Percentiles rank a stretch among this genome's conserved stretches.
These are phyloP conservation scores for Alternaria brassicicola DNA, from an alignment of 2,329 filamentous ascomycete genomes.

Conservation along the genomic window DNA sequence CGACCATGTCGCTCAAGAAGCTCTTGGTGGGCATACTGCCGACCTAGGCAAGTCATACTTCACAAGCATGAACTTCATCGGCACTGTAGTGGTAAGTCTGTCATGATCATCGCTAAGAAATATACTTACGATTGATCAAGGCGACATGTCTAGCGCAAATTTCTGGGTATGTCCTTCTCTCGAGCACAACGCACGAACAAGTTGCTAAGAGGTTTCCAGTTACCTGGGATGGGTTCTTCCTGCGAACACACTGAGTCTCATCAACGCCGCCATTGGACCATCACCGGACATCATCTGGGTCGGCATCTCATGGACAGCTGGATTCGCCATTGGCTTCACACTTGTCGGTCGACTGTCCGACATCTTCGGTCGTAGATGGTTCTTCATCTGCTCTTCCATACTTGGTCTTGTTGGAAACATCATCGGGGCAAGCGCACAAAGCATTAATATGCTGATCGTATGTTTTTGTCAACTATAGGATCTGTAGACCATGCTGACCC, in stretches of 20 bases:
- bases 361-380: slow-evolving; percentile 47
- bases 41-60: slow-evolving; percentile 38
- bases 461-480: neutral
- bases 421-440: slow-evolving; percentile 46
- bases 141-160: slow-evolving; percentile 42
- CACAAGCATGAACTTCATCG: slow-evolving; percentile 34
- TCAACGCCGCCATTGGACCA: slow-evolving; percentile 49
- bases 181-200: neutral
- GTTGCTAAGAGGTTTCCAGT: neutral
- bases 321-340: slow-evolving; percentile 46
- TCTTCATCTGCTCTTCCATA: slow-evolving; percentile 45
- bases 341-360: slow-evolving; percentile 48
- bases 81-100: slow-evolving; percentile 38
- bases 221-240: slow-evolving; percentile 43
- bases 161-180: slow-evolving; percentile 16
- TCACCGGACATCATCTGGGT: slow-evolving; percentile 49
- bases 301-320: slow-evolving; percentile 43
- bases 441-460: slow-evolving; percentile 41
- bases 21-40: slow-evolving; percentile 33
- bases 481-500: slow-evolving; percentile 3
- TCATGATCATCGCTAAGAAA: too few species aligned
- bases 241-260: slow-evolving; percentile 37
- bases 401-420: slow-evolving; percentile 45
- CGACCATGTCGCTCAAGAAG: slow-evolving; percentile 38
- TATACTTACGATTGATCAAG: slow-evolving; percentile 13